A percentile compares a stretch with the other conserved stretches of the same genome.
Conservation (phyloP, 805 yeast species). For the Zygosaccharomyces bailii region DNA sequence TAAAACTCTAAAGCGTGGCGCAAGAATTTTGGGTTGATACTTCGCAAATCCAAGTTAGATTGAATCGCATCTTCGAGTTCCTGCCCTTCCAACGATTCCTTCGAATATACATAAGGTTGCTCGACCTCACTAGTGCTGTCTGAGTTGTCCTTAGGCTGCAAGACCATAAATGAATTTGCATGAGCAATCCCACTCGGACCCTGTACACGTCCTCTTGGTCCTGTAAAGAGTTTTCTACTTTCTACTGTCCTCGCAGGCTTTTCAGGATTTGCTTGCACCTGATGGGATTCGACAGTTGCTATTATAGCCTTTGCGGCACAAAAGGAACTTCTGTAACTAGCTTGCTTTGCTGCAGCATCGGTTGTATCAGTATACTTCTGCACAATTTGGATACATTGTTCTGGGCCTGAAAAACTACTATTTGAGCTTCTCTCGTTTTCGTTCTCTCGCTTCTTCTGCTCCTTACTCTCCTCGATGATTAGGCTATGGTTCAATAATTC, state of each 20-base stretch:
- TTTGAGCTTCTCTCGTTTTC: background rate
- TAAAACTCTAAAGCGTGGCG: constrained; percentile 41
- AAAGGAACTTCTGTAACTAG: constrained; percentile 32
- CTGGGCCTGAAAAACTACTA: background rate
- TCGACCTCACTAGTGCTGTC: background rate
- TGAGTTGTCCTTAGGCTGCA: background rate
- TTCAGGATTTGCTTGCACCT: background rate
- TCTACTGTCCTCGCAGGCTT: no score
- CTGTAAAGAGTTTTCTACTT: no score
- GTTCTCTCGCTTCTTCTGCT: constrained; percentile 5
- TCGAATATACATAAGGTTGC: constrained; percentile 8
- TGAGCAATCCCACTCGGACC: constrained; percentile 27
- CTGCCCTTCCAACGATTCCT: constrained; percentile 24
- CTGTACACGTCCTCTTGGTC: constrained; percentile 38
- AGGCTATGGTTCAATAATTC: constrained; percentile 22
- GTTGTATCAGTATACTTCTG: constrained; percentile 21
- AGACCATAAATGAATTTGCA: constrained; percentile 6
- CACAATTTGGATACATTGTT: constrained; percentile 20
- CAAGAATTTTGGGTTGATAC: constrained; percentile 41
- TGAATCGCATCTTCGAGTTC: constrained; percentile 38
- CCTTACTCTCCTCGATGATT: constrained; percentile 17
- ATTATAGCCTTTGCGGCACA: constrained; percentile 37
- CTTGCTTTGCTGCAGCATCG: constrained; percentile 21
- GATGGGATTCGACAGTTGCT: constrained; percentile 28
- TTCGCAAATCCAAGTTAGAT: constrained; percentile 36